Evolutionary conservation across 2,329 filamentous ascomycete species (phyloP), one percentile per base, ranked within the genome.

Genomic region (Aspergillus sp.): DNA sequence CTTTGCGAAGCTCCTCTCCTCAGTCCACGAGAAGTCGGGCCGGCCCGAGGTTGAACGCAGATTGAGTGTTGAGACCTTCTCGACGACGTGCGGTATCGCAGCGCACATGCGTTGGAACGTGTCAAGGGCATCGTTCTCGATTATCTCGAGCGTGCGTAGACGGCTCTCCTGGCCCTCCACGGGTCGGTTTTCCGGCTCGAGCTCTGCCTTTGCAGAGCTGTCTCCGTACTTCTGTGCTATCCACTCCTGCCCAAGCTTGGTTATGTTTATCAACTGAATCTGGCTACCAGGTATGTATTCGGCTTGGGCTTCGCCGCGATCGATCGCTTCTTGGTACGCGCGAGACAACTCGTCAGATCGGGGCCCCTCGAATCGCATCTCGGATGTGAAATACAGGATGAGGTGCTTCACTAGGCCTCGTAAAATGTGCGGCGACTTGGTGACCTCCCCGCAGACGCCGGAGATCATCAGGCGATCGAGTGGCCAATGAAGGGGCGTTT

Each of bases 61-160:
- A 5, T 53, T 62, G 20, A 68, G 50, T 0, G 62, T 62, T 1
- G 53, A 50, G 3, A 68, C 53, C 5, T 60, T 61, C 1, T 53
- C 45, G 2, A 67, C 38, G 2, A 66, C 32, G 57, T 65, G 65
- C 1, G 62, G 58, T 15, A 67, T 53, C 2, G 62, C 59, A 1
- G 64, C 9, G 2, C 47, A 26, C 61, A 70, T 65, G 5, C 65
- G 63, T 51, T 34, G 53, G 51, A 69, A 61, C 0, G 65, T 60
- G 32, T 68, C 65, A 1, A 68, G 59, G 1, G 66, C 63, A 20
- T 69, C 66, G 34, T 68, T 68, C 34, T 68, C 64, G n/a, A 63
- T 51, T 24, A 70, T 70, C 22, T 70, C 68, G 13, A 70, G 36
- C 4, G 51, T 66, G 6, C 44, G 26, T n/a, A 68, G 38, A 18